Percentiles rank a stretch among this genome's conserved stretches.
These are phyloP conservation scores for Penicillium brevicompactum DNA, from an alignment of 2,329 filamentous ascomycete genomes.

Conservation along the genomic window DNA sequence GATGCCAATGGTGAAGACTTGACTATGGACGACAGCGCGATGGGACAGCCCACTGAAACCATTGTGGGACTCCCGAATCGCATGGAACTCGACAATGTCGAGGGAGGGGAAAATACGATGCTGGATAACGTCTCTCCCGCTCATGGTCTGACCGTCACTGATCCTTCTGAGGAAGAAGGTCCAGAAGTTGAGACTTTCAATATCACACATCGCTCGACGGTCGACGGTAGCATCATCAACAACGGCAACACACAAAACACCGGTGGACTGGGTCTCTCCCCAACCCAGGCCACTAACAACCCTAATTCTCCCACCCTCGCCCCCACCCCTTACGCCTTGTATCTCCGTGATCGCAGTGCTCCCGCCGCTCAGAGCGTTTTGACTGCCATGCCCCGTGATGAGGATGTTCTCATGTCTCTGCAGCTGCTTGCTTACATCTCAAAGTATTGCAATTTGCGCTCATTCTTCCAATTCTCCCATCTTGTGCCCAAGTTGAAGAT, in stretches of 20 bases:
- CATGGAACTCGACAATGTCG: conserved; percentile 86
- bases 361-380: conserved; percentile 72
- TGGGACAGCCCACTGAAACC: conserved; percentile 60
- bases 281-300: conserved; percentile 61
- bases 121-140: conserved; percentile 70
- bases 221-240: conserved; percentile 80
- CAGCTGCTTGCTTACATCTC: conserved; percentile 96
- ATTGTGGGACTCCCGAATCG: conserved; percentile 77
- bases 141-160: conserved; percentile 74
- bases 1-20: conserved; percentile 84
- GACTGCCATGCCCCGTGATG: conserved; percentile 91
- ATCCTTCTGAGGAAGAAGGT: conserved; percentile 69
- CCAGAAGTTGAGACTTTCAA: conserved; percentile 90
- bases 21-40: conserved; percentile 65
- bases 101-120: conserved; percentile 73
- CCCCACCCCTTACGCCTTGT: conserved; percentile 73
- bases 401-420: conserved; percentile 96
- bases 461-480: conserved; percentile 94
- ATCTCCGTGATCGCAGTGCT: conserved; percentile 73
- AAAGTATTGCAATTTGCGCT: conserved; percentile 94
- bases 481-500: conserved; percentile 91
- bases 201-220: conserved; percentile 80
- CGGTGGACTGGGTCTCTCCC: conserved; percentile 71
- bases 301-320: conserved; percentile 74
- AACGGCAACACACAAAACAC: conserved; percentile 67